phyloP scores from a whole-genome alignment of 768 basidiomycete species.

The Pleurotus tuber-regium region DNA sequence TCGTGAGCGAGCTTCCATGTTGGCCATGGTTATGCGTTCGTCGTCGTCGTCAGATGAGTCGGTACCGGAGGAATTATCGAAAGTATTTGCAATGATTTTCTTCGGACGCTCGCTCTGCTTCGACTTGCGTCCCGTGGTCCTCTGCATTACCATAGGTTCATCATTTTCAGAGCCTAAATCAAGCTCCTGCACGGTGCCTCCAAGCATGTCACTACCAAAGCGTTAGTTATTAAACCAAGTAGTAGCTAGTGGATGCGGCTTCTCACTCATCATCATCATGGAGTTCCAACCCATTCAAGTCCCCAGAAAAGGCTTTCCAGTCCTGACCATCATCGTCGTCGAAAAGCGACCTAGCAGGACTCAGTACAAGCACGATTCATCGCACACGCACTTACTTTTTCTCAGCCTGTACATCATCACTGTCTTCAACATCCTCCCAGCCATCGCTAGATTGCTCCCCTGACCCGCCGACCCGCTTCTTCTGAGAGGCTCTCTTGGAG shows the following conservation, averaged over 20 bases:
- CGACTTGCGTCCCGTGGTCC: conserved; percentile 45
- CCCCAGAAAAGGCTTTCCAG: conserved; percentile 35
- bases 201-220: conserved; percentile 47
- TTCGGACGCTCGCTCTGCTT: conserved; percentile 47
- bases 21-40: conserved; percentile 65
- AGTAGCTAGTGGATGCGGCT: too few relatives aligned
- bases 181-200: conserved; percentile 53
- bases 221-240: conserved; percentile 13
- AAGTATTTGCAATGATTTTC: conserved; percentile 50
- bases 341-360: conserved; percentile 39
- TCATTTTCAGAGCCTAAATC: conserved; percentile 64
- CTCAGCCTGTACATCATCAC: conserved; percentile 38
- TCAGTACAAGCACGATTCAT: not conserved
- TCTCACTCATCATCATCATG: conserved; percentile 46
- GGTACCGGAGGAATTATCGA: conserved; percentile 47
- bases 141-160: conserved; percentile 28
- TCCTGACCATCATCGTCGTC: conserved; percentile 42
- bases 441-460: conserved; percentile 40
- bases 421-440: conserved; percentile 64
- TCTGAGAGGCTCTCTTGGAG: conserved; percentile 17
- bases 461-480: conserved; percentile 20
- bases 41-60: conserved; percentile 42
- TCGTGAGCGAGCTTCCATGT: conserved; percentile 79
- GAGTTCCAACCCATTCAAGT: conserved; percentile 49
- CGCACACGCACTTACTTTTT: conserved; percentile 31